Evolutionary conservation across 768 basidiomycete species (phyloP).

Genomic region (Cyathus striatus): DNA sequence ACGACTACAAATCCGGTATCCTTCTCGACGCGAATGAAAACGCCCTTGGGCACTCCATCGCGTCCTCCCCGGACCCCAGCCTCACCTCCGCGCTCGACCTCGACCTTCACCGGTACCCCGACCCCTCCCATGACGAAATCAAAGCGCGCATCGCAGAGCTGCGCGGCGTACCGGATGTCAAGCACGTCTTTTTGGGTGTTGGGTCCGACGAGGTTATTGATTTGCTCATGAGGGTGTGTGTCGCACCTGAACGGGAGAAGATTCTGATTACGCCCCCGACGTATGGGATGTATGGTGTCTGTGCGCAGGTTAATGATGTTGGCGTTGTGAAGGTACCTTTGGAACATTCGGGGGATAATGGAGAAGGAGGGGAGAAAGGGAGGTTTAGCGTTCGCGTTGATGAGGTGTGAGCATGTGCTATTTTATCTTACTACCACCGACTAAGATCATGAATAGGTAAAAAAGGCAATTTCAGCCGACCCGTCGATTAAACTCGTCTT

Average conservation of each 20-base stretch:
- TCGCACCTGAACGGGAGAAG: slow-evolving; percentile 71
- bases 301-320: slow-evolving; percentile 93
- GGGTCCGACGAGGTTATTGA: slow-evolving; percentile 98
- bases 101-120: slow-evolving; percentile 88
- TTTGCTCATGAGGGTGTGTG: slow-evolving; percentile 86
- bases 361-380: slow-evolving; percentile 71
- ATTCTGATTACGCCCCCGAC: slow-evolving; percentile 91
- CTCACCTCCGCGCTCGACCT: slow-evolving; percentile 30
- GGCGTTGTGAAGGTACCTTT: slow-evolving; percentile 75
- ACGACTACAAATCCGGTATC: slow-evolving; percentile 90
- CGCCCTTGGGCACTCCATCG: slow-evolving; percentile 82
- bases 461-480: slow-evolving; percentile 61
- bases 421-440: not conserved
- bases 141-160: slow-evolving; percentile 72
- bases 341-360: slow-evolving; percentile 47
- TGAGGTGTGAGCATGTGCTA: slow-evolving; percentile 44
- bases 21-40: slow-evolving; percentile 99
- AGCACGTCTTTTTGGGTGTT: slow-evolving; percentile 89
- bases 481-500: slow-evolving; percentile 87
- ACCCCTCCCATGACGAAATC: slow-evolving; percentile 79
- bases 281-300: slow-evolving; percentile 96
- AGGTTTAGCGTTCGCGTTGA: slow-evolving; percentile 73
- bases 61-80: slow-evolving; percentile 15
- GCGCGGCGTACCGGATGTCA: slow-evolving; percentile 55
- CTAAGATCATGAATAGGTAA: slow-evolving; percentile 46